These are phyloP conservation scores for Neurospora sp. DNA, from an alignment of 495 filamentous ascomycete genomes.

Conservation along the genomic window DNA sequence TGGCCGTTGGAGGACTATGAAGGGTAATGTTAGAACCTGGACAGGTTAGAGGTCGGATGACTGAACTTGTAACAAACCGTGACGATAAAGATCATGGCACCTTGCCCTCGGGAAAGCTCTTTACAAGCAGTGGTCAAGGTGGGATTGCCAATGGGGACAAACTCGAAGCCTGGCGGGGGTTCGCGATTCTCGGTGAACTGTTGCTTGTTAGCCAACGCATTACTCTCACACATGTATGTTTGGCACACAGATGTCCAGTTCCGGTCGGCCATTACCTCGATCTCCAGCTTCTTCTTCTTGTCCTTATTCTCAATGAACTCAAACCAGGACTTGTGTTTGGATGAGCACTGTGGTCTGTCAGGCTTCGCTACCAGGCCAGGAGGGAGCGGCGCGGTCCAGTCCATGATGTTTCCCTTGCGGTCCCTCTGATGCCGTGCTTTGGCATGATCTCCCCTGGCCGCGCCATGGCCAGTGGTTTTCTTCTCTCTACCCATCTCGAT, in stretches of 20 bases:
- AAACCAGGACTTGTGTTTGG: slow-evolving; percentile 43
- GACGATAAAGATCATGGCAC: slow-evolving; percentile 64
- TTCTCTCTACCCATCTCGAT: slow-evolving; percentile 24
- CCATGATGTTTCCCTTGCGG: slow-evolving; percentile 14
- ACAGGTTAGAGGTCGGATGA: not conserved
- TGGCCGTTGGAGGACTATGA: slow-evolving; percentile 5
- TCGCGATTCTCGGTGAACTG: slow-evolving; percentile 34
- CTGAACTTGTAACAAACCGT: slow-evolving; percentile 46
- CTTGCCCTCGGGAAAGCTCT: slow-evolving; percentile 60
- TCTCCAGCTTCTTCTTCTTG: slow-evolving; percentile 47
- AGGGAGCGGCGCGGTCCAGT: slow-evolving; percentile 24
- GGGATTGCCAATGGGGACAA: slow-evolving; percentile 74
- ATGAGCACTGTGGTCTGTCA: slow-evolving; percentile 24
- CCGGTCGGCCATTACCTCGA: slow-evolving; percentile 25
- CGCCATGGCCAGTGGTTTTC: slow-evolving; percentile 11
- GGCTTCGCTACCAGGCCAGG: slow-evolving; percentile 20
- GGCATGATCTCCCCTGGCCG: slow-evolving; percentile 16
- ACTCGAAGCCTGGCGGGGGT: slow-evolving; percentile 70
- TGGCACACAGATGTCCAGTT: not conserved
- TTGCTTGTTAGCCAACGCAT: slow-evolving; percentile 15
- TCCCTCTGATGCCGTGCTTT: slow-evolving; percentile 26
- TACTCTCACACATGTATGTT: not conserved
- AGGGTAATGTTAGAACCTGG: slow-evolving; percentile 3
- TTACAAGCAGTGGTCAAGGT: slow-evolving; percentile 67
- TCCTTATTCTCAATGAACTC: slow-evolving; percentile 46